phyloP scores from a whole-genome alignment of 441 rosid species.

The Jatropha podagrica region DNA sequence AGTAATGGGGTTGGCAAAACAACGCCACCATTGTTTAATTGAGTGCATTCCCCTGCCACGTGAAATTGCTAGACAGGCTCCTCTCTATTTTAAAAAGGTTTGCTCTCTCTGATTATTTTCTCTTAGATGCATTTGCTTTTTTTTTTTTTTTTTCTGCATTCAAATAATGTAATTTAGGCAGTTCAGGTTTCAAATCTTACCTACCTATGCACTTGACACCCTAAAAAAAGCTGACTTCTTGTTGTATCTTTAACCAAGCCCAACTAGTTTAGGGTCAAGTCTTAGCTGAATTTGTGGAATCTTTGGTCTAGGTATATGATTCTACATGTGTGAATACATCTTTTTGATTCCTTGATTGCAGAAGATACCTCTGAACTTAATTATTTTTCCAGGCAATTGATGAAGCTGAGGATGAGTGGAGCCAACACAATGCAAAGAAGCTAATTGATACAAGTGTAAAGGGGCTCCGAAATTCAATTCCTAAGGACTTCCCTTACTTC shows the following conservation, averaged over 20 bases:
- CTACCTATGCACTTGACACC: too few species aligned
- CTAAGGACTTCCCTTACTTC: slow-evolving; percentile 88
- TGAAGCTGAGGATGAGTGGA: slow-evolving; percentile 94
- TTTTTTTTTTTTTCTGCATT: neutral
- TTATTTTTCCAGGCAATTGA: slow-evolving; percentile 21
- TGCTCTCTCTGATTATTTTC: slow-evolving; percentile 5
- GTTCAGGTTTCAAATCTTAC: neutral
- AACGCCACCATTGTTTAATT: slow-evolving; percentile 77
- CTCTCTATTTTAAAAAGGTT: slow-evolving; percentile 81
- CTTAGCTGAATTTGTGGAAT: neutral
- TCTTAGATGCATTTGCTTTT: neutral
- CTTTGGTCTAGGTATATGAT: neutral
- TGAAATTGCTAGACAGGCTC: slow-evolving; percentile 72
- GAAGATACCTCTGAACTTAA: neutral
- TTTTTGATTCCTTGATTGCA: neutral
- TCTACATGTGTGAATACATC: neutral
- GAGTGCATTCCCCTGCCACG: slow-evolving; percentile 81
- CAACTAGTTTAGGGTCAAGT: neutral
- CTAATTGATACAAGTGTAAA: slow-evolving; percentile 82
- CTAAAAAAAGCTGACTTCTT: too few species aligned
- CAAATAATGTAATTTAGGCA: neutral
- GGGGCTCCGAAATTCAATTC: slow-evolving; percentile 76
- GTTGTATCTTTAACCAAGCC: neutral
- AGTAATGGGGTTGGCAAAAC: slow-evolving; percentile 76
- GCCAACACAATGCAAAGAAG: slow-evolving; percentile 93